A percentile compares a stretch with the other conserved stretches of the same genome.
Evolutionary conservation across 371 early-diverging fungal genomes (phyloP).

Genomic region (Synchytrium microbalum): DNA sequence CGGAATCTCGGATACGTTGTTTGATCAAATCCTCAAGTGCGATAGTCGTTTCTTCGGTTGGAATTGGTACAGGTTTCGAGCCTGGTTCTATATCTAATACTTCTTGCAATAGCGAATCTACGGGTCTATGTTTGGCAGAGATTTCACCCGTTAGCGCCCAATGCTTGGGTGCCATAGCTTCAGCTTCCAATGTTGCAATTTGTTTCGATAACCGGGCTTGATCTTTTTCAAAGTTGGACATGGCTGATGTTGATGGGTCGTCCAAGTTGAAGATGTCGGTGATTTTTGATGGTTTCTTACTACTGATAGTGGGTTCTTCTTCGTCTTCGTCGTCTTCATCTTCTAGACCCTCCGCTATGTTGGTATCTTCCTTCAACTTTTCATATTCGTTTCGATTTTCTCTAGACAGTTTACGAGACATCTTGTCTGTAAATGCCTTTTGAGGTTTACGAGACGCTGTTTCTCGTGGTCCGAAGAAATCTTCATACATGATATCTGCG

Average conservation of each 20-base stretch:
- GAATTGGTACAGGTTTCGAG: slow-evolving; percentile 86
- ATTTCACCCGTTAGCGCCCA: slow-evolving; percentile 90
- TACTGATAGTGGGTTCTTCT: slow-evolving; percentile 8
- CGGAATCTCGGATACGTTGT: slow-evolving; percentile 70
- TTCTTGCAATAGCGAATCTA: slow-evolving; percentile 89
- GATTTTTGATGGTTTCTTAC: slow-evolving; percentile 13
- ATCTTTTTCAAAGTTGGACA: slow-evolving; percentile 69
- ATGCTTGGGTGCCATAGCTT: slow-evolving; percentile 71
- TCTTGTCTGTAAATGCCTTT: too few relatives aligned
- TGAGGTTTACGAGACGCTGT: too few relatives aligned
- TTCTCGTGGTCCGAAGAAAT: slow-evolving; percentile 35
- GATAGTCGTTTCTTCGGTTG: slow-evolving; percentile 83
- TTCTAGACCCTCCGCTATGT: slow-evolving; percentile 13
- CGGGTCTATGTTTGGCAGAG: slow-evolving; percentile 64
- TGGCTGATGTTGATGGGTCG: slow-evolving; percentile 22
- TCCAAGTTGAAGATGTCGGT: slow-evolving; percentile 12
- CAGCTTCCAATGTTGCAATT: slow-evolving; percentile 77
- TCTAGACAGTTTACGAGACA: neutral
- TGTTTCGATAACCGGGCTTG: slow-evolving; percentile 55
- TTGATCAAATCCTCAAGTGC: slow-evolving; percentile 89
- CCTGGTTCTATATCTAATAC: slow-evolving; percentile 87
- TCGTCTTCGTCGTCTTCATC: slow-evolving; percentile 14
- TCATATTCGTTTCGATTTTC: slow-evolving; percentile 4
- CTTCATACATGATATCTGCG: slow-evolving; percentile 39
- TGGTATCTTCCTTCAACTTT: slow-evolving; percentile 3